Percentiles rank a stretch among this genome's conserved stretches.
These are phyloP conservation scores for Russula sp. DNA, from an alignment of 768 basidiomycete genomes.

Conservation along the genomic window DNA sequence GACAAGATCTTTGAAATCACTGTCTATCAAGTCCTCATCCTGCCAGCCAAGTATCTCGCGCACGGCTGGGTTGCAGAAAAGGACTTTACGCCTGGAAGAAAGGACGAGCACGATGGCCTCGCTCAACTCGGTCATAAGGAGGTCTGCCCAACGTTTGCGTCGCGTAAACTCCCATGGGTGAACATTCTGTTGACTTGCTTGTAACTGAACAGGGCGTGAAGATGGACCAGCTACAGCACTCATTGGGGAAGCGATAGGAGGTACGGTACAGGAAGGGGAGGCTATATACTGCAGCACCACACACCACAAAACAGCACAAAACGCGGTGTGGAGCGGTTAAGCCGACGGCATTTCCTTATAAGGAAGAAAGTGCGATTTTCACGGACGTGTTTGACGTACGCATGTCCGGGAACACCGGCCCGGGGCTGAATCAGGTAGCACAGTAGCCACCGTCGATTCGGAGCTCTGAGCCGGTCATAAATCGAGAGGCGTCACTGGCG, in stretches of 20 bases:
- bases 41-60: slow-evolving; percentile 76
- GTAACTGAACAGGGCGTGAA: slow-evolving; percentile 17
- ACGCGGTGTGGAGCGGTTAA: slow-evolving; percentile 18
- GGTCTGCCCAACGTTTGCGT: slow-evolving; percentile 82
- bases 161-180: slow-evolving; percentile 75
- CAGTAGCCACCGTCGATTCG: slow-evolving; percentile 92
- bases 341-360: slow-evolving; percentile 22
- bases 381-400: slow-evolving; percentile 1
- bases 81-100: slow-evolving; percentile 57
- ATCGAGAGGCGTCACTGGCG: slow-evolving; percentile 84
- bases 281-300: background rate
- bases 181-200: slow-evolving; percentile 24
- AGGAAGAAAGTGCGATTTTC: slow-evolving; percentile 21
- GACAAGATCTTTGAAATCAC: slow-evolving; percentile 60
- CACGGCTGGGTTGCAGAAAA: slow-evolving; percentile 67
- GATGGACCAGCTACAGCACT: slow-evolving; percentile 18
- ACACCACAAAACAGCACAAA: background rate
- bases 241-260: slow-evolving; percentile 9
- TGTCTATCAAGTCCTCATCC: slow-evolving; percentile 68
- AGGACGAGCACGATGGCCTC: slow-evolving; percentile 70
- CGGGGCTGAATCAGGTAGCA: slow-evolving; percentile 43
- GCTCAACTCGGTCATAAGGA: slow-evolving; percentile 71
- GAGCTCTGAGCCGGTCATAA: slow-evolving; percentile 84
- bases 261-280: background rate
- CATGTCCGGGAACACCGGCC: background rate